Base-by-base conservation (phyloP, 2,329 filamentous ascomycete genomes). In the Colletotrichum eremochloae region DNA sequence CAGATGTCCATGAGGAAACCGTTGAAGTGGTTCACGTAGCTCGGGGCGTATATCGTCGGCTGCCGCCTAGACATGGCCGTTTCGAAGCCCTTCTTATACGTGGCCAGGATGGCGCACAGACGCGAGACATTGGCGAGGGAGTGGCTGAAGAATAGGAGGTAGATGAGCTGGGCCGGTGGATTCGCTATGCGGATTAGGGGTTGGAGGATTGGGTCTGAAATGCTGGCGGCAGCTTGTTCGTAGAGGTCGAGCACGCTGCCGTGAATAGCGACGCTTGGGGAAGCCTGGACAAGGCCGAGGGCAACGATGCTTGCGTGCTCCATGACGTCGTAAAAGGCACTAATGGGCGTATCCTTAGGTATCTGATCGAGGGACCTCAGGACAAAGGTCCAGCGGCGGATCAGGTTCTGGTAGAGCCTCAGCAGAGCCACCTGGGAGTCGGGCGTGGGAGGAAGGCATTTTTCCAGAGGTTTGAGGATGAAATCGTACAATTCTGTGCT, bases 1-100 rank as follows among this genome's bases (percentile, higher is more conserved):
- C 94, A 95, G 42, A 95, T 88, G 78, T 97, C 94, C 90, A 96
- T 95, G 42, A 97, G 87, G 79, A 93, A 95, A 31, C 92, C 92
- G 79, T 97, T 97, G 83, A 96, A 95, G 33, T 87, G 83, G 74
- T 90, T 89, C 52, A 94, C 88, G 68, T 92, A 89, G 42, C 85
- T 82, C 53, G 88, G 85, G 38, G 90, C 85, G 73, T 91, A 92
- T 14, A 83, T 80, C 24, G 80, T 79, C 57, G 71, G 61, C 56
- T 65, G 67, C 2, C 71, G 71, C 14, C 67, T 44, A 67, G 83
- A 76, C 83, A 89, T 89, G 69, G 91, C 90, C 36, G 83, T 81
- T 78, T 96, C 93, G 77, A 96, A 94, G 0, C 91, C 89, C 33
- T 86, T 86, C 80, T 96, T 96, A 83, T 95, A 96, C 55, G 82